These are phyloP conservation scores for Tetraselmis chui DNA, from an alignment of 139 green algal genomes.

Conservation along the genomic window DNA sequence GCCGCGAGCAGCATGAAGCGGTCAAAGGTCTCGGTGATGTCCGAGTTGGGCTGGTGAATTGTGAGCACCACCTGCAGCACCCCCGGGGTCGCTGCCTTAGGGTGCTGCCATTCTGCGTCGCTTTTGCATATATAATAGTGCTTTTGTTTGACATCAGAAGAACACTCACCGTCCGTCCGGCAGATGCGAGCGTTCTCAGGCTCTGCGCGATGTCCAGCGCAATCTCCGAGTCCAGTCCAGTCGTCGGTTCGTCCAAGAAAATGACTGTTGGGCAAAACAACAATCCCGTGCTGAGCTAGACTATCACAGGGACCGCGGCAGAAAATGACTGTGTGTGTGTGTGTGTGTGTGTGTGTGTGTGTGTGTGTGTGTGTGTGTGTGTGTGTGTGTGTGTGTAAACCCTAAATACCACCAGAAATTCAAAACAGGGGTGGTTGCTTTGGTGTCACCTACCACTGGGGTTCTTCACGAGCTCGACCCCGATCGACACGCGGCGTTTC, in stretches of 20 bases:
- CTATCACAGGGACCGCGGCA: too few relatives aligned
- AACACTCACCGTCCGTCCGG: conserved; percentile 36
- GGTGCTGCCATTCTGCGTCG: too few relatives aligned
- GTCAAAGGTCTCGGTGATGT: conserved; percentile 65
- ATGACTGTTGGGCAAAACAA: too few relatives aligned
- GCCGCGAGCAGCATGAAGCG: conserved; percentile 64
- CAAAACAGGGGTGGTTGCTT: not conserved
- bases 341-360: too few relatives aligned
- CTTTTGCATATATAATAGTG: too few relatives aligned
- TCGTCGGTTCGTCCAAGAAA: conserved; percentile 71
- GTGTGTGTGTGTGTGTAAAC: too few relatives aligned
- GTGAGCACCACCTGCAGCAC: conserved; percentile 40
- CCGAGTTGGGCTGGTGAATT: conserved; percentile 66
- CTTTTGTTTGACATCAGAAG: too few relatives aligned
- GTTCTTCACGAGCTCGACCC: conserved; percentile 66
- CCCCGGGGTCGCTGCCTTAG: too few relatives aligned
- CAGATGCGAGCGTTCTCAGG: conserved; percentile 38
- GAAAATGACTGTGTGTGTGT: too few relatives aligned
- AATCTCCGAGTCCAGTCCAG: conserved; percentile 68
- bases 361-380: too few relatives aligned
- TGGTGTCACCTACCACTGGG: conserved; percentile 16
- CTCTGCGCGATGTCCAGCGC: conserved; percentile 43
- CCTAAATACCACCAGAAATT: too few relatives aligned
- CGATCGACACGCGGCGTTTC: conserved; percentile 52
- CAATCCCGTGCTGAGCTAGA: too few relatives aligned